Base-by-base conservation (phyloP, 169 alveolate genomes). In the Plasmodium adleri region DNA sequence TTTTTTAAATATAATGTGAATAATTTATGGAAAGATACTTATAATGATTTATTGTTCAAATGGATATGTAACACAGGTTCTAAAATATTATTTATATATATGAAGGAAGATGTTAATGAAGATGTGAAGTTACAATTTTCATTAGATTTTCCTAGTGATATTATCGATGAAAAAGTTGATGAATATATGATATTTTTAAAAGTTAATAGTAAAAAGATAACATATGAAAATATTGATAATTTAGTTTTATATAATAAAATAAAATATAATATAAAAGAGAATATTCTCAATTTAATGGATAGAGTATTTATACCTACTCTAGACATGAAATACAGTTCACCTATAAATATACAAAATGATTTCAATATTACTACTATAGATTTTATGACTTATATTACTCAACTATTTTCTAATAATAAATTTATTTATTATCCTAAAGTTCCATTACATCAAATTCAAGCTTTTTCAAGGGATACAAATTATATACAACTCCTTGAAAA, bases 361-460 rank as follows among this genome's bases (percentile, higher is more conserved):
- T 83, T 83, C 32, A 83, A 83, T 15, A 83, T 83, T 28, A 83
- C 80, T 5, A 83, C 91, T 20, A 68, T 83, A 24, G 91, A 83
- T 63, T 83, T 83, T 68, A 83, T 83, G 91, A 54, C 91, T 1
- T 68, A 83, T 28, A 83, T 83, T 32, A 83, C 91, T 20, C 91
- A 83, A 56, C 17, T 83, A 39, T 83, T 83, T 68, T 39, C 73
- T 3, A 66, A 83, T 28, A 83, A 83, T 43, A 56, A 83, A 68
- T 17, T 83, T 68, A 83, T 83, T 56, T 83, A 83, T 20, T 83
- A 83, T 68, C 91, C 91, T 2, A 83, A 83, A 68, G 59, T 83
- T 58, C 15, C 85, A 32, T 45, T 54, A 22, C 56, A 83, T 26
- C 63, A 83, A 15, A 47, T 63, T 7, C 64, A 56, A 45, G n/a